Base-by-base conservation (phyloP, 2,329 filamentous ascomycete species). In the Conoideocrella luteorostrata region DNA sequence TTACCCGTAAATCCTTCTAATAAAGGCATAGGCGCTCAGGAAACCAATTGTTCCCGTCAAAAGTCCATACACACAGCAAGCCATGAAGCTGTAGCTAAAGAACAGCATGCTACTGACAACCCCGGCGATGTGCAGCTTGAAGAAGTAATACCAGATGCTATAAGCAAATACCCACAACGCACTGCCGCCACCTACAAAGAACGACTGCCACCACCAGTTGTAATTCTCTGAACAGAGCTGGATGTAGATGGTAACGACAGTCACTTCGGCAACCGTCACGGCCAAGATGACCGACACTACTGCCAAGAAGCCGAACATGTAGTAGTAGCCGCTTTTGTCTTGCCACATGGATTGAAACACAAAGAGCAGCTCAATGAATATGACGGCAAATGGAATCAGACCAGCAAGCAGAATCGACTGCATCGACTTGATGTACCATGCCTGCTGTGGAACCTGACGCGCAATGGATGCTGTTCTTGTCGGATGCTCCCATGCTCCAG, bases 141-240 rank as follows among this genome's bases (percentile, higher is more conserved):
- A 80, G 54, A 81, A 75, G 65, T 88, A 94, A 68, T 91, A 94
- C 82, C 86, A 95, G 39, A 83, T 69, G 61, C 85, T 87, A 67
- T 93, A 94, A 29, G 78, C 61, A 59, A 91, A 93, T 29, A 95
- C 78, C 87, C 88, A 95, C 47, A 88, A 63, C 6, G 84, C 78
- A 53, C 82, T 88, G 53, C 82, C 80, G 38, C 83, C 84, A 35
- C 88, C 88, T 7, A 89, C 78, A 39, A 87, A 66, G 68, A 95
- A 93, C 41, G 84, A 88, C 61, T 87, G 85, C 88, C 88, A 94
- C 86, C 86, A 93, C 88, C 88, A 95, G 61, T 88, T 78, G 65
- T 93, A 84, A 63, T 94, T 89, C 74, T 94, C 88, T 2, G 80
- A 74, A 66, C 87, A 91, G 15, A 95, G 77, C 65, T 88, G 84